phyloP scores from a whole-genome alignment of 306 rosid species.

The Lupinus albus region DNA sequence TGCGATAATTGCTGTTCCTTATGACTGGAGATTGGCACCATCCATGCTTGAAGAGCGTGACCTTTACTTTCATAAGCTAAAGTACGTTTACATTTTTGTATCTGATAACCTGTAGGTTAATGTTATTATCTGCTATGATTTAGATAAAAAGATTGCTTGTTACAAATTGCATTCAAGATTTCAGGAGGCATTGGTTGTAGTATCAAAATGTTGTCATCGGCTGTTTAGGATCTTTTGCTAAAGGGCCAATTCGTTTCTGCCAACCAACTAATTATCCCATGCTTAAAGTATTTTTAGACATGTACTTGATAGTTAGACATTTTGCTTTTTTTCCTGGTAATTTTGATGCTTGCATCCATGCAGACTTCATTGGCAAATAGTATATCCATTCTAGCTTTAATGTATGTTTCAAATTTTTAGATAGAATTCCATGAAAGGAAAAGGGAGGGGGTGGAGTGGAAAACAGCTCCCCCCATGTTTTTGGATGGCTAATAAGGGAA shows the following conservation, averaged over 20 bases:
- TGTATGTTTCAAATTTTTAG: constrained; percentile 6
- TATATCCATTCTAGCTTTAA: constrained; percentile 1
- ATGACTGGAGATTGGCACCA: constrained; percentile 97
- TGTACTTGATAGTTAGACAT: constrained; percentile 5
- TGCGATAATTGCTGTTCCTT: constrained; percentile 94
- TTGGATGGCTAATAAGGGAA: constrained; percentile 21
- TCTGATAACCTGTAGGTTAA: constrained; percentile 26
- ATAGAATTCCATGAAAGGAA: constrained; percentile 23
- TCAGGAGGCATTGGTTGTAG: neutral
- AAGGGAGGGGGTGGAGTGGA: constrained; percentile 15
- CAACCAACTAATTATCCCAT: constrained; percentile 16
- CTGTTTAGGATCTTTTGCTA: constrained; percentile 1
- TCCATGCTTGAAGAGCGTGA: constrained; percentile 93
- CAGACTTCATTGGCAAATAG: constrained; percentile 11
- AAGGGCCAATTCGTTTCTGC: constrained; percentile 7
- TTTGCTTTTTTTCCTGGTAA: constrained; percentile 13
- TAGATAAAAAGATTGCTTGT: constrained; percentile 27
- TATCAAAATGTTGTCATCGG: neutral
- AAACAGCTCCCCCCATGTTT: neutral
- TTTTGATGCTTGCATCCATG: constrained; percentile 6
- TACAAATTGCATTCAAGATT: constrained; percentile 10
- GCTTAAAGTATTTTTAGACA: constrained; percentile 7
- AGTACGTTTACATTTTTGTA: constrained; percentile 58
- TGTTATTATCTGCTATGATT: constrained; percentile 20
- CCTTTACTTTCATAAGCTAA: constrained; percentile 94